A percentile compares a stretch with the other conserved stretches of the same genome.
phyloP scores from a whole-genome alignment of 805 yeast genomes.

The Pichia kluyveri region DNA sequence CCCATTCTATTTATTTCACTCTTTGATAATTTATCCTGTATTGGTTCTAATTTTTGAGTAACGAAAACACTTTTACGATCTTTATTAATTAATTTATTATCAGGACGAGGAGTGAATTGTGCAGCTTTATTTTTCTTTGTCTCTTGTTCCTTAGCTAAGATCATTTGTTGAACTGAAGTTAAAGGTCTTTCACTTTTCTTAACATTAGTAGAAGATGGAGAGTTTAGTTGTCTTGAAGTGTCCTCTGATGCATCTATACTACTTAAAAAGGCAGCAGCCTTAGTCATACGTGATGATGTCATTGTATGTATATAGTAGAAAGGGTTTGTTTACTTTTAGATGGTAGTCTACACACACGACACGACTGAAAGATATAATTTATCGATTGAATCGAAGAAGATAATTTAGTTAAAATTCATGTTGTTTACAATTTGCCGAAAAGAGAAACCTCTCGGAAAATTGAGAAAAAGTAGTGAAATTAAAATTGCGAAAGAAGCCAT shows the following conservation, averaged over 20 bases:
- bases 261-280: constrained; percentile 3
- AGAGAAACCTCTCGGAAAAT: background rate
- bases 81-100: constrained; percentile 1
- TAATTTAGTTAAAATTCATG: background rate
- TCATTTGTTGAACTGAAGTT: constrained; percentile 27
- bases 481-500: too few species aligned
- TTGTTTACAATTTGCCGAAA: background rate
- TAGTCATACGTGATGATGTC: background rate
- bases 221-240: background rate
- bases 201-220: background rate
- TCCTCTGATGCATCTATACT: constrained; percentile 3
- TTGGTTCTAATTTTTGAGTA: constrained; percentile 4
- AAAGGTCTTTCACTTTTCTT: constrained; percentile 6
- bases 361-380: too few species aligned
- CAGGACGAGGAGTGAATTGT: constrained; percentile 19
- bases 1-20: constrained; percentile 25
- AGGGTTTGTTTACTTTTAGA: too few species aligned
- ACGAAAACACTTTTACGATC: constrained; percentile 4
- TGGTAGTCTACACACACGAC: too few species aligned
- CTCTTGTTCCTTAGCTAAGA: constrained; percentile 26
- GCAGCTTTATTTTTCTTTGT: constrained; percentile 19
- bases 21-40: constrained; percentile 13
- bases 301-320: background rate
- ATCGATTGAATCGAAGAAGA: background rate
- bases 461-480: too few species aligned